Evolutionary conservation across 495 filamentous ascomycete species (phyloP).

Genomic region (Talaromyces thailandensis): DNA sequence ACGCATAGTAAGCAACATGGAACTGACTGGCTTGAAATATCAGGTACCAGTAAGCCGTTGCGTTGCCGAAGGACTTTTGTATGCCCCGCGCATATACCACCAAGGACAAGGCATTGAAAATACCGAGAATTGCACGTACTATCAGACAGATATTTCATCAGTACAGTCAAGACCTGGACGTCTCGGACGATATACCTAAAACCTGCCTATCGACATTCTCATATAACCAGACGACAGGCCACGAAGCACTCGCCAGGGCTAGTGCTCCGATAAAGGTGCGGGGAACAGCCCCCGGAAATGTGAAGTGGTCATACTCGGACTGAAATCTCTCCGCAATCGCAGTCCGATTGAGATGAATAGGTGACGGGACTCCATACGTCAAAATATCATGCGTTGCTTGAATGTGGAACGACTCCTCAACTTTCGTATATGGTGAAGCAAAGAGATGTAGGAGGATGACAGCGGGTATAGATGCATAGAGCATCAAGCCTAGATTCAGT

Average conservation of each 20-base stretch:
- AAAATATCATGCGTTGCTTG: constrained; percentile 91
- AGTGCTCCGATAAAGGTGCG: constrained; percentile 80
- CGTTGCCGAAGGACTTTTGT: constrained; percentile 56
- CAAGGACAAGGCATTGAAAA: constrained; percentile 65
- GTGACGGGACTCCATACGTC: constrained; percentile 61
- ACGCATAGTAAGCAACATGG: constrained; percentile 90
- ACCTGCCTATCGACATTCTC: constrained; percentile 41
- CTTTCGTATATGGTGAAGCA: constrained; percentile 88
- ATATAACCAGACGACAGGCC: constrained; percentile 45
- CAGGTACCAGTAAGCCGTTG: constrained; percentile 71
- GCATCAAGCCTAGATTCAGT: constrained; percentile 17
- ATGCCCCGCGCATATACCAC: constrained; percentile 55
- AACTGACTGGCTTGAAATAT: constrained; percentile 82
- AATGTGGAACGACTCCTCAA: constrained; percentile 97
- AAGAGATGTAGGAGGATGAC: constrained; percentile 69
- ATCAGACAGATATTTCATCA: constrained; percentile 11
- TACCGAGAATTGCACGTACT: constrained; percentile 71
- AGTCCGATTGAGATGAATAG: constrained; percentile 2
- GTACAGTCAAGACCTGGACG: no score
- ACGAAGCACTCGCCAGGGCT: constrained; percentile 57
- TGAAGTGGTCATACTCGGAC: constrained; percentile 76
- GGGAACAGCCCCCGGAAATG: constrained; percentile 85
- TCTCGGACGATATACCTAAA: constrained; percentile 28
- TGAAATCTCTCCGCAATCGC: constrained; percentile 37
- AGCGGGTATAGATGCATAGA: constrained; percentile 49